These are phyloP conservation scores for Cystofilobasidium capitatum DNA, from an alignment of 768 basidiomycete species.

Conservation along the genomic window DNA sequence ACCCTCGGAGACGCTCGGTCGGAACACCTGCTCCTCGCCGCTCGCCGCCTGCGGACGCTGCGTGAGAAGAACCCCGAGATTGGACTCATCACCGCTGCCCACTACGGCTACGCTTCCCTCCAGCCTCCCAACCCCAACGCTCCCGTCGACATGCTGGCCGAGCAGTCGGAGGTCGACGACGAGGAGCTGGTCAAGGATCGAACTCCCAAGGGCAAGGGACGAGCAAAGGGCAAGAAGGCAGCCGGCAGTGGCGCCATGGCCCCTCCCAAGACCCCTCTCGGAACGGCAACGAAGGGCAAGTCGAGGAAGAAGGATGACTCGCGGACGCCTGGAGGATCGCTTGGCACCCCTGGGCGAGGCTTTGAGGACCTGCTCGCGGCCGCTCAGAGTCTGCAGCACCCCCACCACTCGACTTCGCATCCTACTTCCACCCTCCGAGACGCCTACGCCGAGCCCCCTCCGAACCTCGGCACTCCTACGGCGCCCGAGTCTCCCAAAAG, in stretches of 20 bases:
- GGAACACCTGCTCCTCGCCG: constrained; percentile 25
- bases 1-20: constrained; percentile 23
- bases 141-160: not conserved
- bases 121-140: not conserved
- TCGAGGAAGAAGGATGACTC: constrained; percentile 2
- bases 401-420: not conserved
- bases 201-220: constrained; percentile 6
- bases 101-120: constrained; percentile 10
- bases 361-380: constrained; percentile 24
- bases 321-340: not conserved
- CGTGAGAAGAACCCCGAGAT: constrained; percentile 17
- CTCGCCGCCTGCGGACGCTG: constrained; percentile 21
- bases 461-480: not conserved
- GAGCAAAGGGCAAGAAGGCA: not conserved
- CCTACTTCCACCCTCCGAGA: not conserved
- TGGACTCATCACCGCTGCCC: constrained; percentile 13
- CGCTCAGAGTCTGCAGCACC: constrained; percentile 10
- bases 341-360: constrained; percentile 15
- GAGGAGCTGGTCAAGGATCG: not conserved
- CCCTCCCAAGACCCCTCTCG: not conserved
- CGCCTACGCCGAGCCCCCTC: not conserved
- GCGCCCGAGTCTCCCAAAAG: constrained; percentile 5
- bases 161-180: not conserved
- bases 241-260: not conserved
- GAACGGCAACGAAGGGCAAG: not conserved